Percentiles rank a stretch among this genome's conserved stretches.
Evolutionary conservation across 495 filamentous ascomycete genomes (phyloP).

Genomic region (Evernia prunastri): DNA sequence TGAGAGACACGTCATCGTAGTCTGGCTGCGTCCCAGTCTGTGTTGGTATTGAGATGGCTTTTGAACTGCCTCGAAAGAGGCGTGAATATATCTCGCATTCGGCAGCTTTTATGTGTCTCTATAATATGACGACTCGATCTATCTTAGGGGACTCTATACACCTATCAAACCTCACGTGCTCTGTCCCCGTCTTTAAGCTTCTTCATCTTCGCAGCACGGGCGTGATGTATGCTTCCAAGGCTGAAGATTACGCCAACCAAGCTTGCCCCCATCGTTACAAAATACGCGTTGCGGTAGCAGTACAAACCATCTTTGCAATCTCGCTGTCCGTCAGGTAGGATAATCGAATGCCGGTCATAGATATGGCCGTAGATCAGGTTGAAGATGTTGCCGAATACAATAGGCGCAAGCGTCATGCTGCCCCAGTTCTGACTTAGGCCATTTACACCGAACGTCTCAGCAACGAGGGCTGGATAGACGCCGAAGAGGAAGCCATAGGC

Average conservation of each 20-base stretch:
- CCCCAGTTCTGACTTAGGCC: conserved; percentile 94
- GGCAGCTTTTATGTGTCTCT: neutral
- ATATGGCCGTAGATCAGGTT: conserved; percentile 81
- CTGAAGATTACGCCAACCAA: conserved; percentile 61
- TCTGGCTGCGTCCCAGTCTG: neutral
- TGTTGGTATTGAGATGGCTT: neutral
- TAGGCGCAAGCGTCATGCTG: conserved; percentile 80
- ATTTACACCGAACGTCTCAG: conserved; percentile 83
- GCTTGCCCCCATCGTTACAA: conserved; percentile 71
- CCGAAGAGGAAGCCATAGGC: conserved; percentile 95
- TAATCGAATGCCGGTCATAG: conserved; percentile 70
- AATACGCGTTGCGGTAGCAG: conserved; percentile 80
- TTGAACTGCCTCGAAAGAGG: neutral
- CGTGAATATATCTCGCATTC: neutral
- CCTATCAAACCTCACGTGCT: conserved; percentile 24
- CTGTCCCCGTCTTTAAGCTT: conserved; percentile 20
- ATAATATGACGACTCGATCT: neutral
- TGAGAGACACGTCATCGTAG: neutral
- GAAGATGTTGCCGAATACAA: conserved; percentile 82
- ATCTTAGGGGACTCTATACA: neutral
- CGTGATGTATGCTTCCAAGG: conserved; percentile 70
- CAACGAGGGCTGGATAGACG: conserved; percentile 84
- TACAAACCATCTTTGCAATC: conserved; percentile 71
- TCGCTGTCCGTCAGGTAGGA: conserved; percentile 59
- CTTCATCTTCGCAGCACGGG: conserved; percentile 37